phyloP scores from a whole-genome alignment of 495 filamentous ascomycete genomes.

The Hyaloscypha variabilis region DNA sequence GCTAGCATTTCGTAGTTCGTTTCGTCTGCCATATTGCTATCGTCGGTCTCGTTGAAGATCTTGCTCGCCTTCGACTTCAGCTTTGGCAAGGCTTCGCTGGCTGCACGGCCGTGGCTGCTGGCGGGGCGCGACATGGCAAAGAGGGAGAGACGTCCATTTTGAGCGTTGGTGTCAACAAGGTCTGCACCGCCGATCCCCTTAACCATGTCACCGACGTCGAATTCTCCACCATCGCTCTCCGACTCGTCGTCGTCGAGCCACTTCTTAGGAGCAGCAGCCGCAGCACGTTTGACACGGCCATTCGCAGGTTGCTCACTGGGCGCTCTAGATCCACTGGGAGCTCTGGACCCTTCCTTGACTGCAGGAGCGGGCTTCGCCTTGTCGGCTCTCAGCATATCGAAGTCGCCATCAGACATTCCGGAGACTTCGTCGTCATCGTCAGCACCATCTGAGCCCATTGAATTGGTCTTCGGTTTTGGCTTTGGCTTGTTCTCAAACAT shows the following conservation, averaged over 20 bases:
- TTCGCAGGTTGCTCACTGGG: slow-evolving; percentile 27
- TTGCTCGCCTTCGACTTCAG: slow-evolving; percentile 56
- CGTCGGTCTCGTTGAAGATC: slow-evolving; percentile 58
- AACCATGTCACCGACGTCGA: slow-evolving; percentile 87
- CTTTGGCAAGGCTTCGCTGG: slow-evolving; percentile 39
- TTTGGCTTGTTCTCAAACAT: slow-evolving; percentile 31
- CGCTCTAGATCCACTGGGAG: slow-evolving; percentile 32
- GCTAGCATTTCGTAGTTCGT: slow-evolving; percentile 88
- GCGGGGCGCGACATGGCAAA: slow-evolving; percentile 69
- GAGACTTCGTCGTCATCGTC: slow-evolving; percentile 24
- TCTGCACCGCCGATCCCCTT: slow-evolving; percentile 72
- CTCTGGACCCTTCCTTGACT: slow-evolving; percentile 33
- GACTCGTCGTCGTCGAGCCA: slow-evolving; percentile 36
- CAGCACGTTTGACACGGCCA: slow-evolving; percentile 33
- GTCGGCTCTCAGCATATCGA: slow-evolving; percentile 35
- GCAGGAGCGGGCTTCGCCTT: slow-evolving; percentile 3
- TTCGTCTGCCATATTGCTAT: slow-evolving; percentile 78
- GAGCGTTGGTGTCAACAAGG: slow-evolving; percentile 48
- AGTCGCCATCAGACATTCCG: slow-evolving; percentile 37
- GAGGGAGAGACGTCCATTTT: slow-evolving; percentile 57
- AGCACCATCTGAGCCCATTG: slow-evolving; percentile 28
- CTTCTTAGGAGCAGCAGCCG: slow-evolving; percentile 32
- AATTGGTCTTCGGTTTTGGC: slow-evolving; percentile 19
- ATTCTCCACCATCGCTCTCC: slow-evolving; percentile 63
- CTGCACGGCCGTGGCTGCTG: slow-evolving; percentile 57